Evolutionary conservation across 225 moss, liverwort and hornwort genomes (phyloP).

Genomic region (Antitrichia curtipendula): DNA sequence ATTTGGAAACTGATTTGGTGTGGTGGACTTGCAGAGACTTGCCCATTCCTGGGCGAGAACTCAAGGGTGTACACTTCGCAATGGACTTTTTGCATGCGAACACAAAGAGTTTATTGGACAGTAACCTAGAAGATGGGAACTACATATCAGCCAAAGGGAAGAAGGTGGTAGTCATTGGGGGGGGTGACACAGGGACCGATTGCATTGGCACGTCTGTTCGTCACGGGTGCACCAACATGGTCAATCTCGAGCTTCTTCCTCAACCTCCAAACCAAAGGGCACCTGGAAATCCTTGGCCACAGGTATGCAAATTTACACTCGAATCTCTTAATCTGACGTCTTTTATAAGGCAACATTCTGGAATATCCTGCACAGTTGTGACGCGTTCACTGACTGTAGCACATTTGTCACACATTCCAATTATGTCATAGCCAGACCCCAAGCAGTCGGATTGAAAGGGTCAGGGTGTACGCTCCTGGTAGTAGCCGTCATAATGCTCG

Average conservation of each 20-base stretch:
- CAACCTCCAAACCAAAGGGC: slow-evolving; percentile 56
- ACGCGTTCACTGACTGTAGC: neutral
- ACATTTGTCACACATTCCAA: neutral
- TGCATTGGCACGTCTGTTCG: slow-evolving; percentile 77
- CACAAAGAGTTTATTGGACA: slow-evolving; percentile 76
- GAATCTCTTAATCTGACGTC: neutral
- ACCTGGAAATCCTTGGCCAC: slow-evolving; percentile 71
- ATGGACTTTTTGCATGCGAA: slow-evolving; percentile 72
- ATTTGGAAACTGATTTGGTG: neutral
- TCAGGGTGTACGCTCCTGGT: neutral
- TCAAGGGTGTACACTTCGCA: slow-evolving; percentile 61
- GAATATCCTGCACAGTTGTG: neutral
- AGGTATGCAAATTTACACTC: slow-evolving; percentile 7
- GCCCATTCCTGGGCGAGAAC: slow-evolving; percentile 59
- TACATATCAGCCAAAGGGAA: slow-evolving; percentile 75
- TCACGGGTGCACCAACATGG: slow-evolving; percentile 55
- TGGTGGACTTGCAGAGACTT: slow-evolving; percentile 44
- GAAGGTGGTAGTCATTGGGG: slow-evolving; percentile 77
- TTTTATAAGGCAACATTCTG: neutral
- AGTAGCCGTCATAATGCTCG: neutral
- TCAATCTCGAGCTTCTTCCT: slow-evolving; percentile 73
- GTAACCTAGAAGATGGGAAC: slow-evolving; percentile 50
- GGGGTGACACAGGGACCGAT: slow-evolving; percentile 87
- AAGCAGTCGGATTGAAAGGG: neutral
- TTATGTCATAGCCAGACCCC: neutral